Conservation (phyloP, 441 rosid genomes). For the Gossypium schwendimanii region DNA sequence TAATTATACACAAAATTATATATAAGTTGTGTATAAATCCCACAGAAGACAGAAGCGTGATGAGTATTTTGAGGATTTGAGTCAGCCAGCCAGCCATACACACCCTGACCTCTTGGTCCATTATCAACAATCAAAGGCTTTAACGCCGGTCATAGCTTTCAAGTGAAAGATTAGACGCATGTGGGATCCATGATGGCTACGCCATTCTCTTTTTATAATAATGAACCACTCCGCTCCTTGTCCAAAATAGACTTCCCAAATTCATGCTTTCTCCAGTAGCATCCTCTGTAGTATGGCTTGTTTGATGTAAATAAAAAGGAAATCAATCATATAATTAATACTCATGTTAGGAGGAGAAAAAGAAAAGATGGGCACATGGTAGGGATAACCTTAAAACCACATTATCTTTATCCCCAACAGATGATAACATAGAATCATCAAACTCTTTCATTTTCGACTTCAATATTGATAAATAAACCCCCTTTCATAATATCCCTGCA, state of each 20-base stretch:
- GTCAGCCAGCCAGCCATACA: background rate
- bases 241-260: background rate
- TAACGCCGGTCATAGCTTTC: background rate
- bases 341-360: background rate
- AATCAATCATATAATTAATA: background rate
- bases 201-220: background rate
- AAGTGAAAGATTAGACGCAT: background rate
- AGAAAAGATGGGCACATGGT: slow-evolving; percentile 16
- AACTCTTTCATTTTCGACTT: background rate
- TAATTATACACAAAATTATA: background rate
- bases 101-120: background rate
- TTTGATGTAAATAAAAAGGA: background rate
- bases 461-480: too few species aligned
- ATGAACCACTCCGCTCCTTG: background rate
- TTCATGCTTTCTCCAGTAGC: background rate
- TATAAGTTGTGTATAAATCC: background rate
- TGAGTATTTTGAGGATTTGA: background rate
- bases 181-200: background rate
- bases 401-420: slow-evolving; percentile 8
- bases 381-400: slow-evolving; percentile 19
- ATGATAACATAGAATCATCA: background rate
- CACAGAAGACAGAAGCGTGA: background rate
- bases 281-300: background rate
- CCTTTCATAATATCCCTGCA: slow-evolving; percentile 11
- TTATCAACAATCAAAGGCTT: background rate